These are phyloP conservation scores for Pseudonitzschia multiseries DNA, from an alignment of 108 stramenopile species.

Conservation along the genomic window DNA sequence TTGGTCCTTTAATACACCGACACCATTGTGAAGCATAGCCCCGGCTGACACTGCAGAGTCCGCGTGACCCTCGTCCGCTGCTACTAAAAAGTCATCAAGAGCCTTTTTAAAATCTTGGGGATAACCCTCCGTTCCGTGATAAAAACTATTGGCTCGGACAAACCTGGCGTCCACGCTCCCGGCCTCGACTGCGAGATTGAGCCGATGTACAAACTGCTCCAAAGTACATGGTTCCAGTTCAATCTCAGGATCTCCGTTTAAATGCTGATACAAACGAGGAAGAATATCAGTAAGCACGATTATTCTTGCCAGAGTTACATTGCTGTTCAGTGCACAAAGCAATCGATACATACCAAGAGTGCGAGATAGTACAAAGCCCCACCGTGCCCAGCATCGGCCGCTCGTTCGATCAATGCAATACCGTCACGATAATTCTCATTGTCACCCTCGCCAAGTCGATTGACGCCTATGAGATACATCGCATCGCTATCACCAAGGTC, in stretches of 20 bases:
- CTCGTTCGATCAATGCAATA: slow-evolving; percentile 37
- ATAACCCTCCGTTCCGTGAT: slow-evolving; percentile 69
- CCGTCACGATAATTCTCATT: slow-evolving; percentile 16
- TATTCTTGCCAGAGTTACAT: not conserved
- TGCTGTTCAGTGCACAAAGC: not conserved
- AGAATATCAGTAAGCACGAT: not conserved
- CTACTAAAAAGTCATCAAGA: slow-evolving; percentile 59
- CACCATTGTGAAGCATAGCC: slow-evolving; percentile 65
- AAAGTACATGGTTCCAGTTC: slow-evolving; percentile 44
- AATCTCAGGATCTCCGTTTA: slow-evolving; percentile 49
- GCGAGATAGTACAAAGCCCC: slow-evolving; percentile 80
- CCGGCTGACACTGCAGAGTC: slow-evolving; percentile 85
- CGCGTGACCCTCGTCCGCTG: slow-evolving; percentile 64
- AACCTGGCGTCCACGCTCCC: slow-evolving; percentile 69
- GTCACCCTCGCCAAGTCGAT: slow-evolving; percentile 43
- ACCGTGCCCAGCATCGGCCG: slow-evolving; percentile 57
- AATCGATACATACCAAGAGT: slow-evolving; percentile 29
- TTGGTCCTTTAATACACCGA: slow-evolving; percentile 58
- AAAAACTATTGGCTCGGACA: slow-evolving; percentile 62
- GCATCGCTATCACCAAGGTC: slow-evolving; percentile 79
- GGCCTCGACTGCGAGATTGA: slow-evolving; percentile 51
- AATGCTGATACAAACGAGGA: slow-evolving; percentile 14
- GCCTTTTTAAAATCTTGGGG: slow-evolving; percentile 43
- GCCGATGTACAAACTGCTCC: slow-evolving; percentile 29
- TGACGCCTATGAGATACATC: slow-evolving; percentile 78